Percentiles rank a stretch among this genome's conserved stretches.
These are phyloP conservation scores for Polyrhizophydium stewartii DNA, from an alignment of 371 early-diverging fungal genomes.

Conservation along the genomic window DNA sequence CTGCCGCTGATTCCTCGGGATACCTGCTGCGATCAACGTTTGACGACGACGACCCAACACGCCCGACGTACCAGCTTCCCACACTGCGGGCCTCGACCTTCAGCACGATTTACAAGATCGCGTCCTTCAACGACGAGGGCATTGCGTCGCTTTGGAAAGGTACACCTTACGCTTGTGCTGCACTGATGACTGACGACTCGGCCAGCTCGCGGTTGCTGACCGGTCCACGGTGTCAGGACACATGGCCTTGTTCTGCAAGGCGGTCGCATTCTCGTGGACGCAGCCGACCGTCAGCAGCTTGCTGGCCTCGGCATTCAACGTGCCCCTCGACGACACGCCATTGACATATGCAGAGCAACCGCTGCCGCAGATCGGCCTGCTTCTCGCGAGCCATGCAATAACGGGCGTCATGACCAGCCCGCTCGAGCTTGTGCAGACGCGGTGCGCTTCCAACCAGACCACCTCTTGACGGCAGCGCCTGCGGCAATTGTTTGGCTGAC, in stretches of 20 bases:
- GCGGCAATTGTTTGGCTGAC: neutral
- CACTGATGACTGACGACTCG: no score
- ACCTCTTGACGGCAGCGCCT: no score
- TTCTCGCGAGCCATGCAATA: conserved; percentile 17
- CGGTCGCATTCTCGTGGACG: conserved; percentile 34
- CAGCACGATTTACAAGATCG: conserved; percentile 16
- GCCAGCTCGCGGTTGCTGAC: neutral
- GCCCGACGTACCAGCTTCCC: conserved; percentile 39
- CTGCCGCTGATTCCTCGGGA: conserved; percentile 30
- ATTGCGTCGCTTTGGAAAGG: conserved; percentile 44
- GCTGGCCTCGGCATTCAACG: neutral
- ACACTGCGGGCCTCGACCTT: conserved; percentile 18
- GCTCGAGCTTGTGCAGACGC: conserved; percentile 18
- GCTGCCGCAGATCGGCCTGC: conserved; percentile 1
- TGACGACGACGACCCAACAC: conserved; percentile 29
- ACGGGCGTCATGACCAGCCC: conserved; percentile 28
- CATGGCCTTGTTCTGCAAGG: conserved; percentile 51
- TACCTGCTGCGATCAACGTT: conserved; percentile 34
- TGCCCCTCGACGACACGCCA: neutral
- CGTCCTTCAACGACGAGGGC: conserved; percentile 22
- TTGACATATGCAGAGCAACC: neutral
- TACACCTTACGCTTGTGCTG: neutral
- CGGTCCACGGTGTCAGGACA: conserved; percentile 4
- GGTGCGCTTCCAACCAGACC: conserved; percentile 5
- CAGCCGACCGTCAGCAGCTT: conserved; percentile 60